Base-by-base conservation (phyloP, 73 alveolate genomes). In the Paramecium octaurelia region DNA sequence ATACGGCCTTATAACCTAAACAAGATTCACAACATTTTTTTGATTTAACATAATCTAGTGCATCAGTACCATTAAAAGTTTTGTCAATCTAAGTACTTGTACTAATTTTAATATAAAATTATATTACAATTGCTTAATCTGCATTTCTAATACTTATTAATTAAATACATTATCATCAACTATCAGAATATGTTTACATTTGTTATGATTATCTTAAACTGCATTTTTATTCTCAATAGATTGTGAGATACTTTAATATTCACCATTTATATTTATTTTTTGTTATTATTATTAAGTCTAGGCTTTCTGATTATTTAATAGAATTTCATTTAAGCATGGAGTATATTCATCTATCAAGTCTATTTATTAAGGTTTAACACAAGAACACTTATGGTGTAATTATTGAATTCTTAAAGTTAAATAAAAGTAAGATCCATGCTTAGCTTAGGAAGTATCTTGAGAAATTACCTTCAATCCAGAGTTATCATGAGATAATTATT, bases 111-210 rank as follows among this genome's bases (percentile, higher is more conserved):
- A 54, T 31, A 27, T 64, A 3, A 84, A 44, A 48, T 48, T 35
- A 18, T 24, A 12, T 69, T 27, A 86, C 73, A 24, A 50, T 58
- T 86, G 10, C 14, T 80, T 9, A 1, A 64, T 64, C 12, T 27
- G 31, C 46, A 64, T 31, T 64, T 64, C 76, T 44, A 80, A 48
- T 18, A 80, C 29, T 11, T 44, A 3, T 46, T 24, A 35, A 80
- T 80, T 80, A 24, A 44, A 80, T 4, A 48, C 75, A 46, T 80
- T 80, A 44, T 80, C 91, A 48, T 80, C 91, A 1, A 46, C 91
- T 20, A 80, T 40, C 57, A 80, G 24, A 8, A 80, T 46, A 80
- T 80, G 91, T 20, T 24, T 31, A 46, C 91, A 80, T 4, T 12
- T 0, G 8, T 14, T 54, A n/a, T 54, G 4, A 54, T 48, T 48